A percentile compares a stretch with the other conserved stretches of the same genome.
phyloP scores from a whole-genome alignment of 2,329 filamentous ascomycete species.

The Mollisiaceae sp. region DNA sequence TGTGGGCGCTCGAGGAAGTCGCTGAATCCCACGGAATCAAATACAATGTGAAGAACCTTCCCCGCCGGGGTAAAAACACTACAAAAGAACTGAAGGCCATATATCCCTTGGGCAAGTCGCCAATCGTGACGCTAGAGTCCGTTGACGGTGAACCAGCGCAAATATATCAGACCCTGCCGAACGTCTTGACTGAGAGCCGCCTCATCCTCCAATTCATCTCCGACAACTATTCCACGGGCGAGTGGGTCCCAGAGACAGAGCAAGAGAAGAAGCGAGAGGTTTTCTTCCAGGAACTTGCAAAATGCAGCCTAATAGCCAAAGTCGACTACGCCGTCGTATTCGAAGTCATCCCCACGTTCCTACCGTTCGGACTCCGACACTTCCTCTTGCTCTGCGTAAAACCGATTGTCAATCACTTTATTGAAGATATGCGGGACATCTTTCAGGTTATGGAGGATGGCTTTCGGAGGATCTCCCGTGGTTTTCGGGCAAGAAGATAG shows the following conservation, averaged over 20 bases:
- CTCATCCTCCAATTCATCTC: slow-evolving; percentile 40
- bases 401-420: slow-evolving; percentile 33
- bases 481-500: slow-evolving; percentile 35
- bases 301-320: slow-evolving; percentile 24
- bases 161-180: slow-evolving; percentile 20
- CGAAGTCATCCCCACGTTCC: slow-evolving; percentile 31
- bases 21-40: slow-evolving; percentile 25
- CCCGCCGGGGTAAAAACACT: slow-evolving; percentile 26
- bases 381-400: slow-evolving; percentile 29
- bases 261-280: slow-evolving; percentile 33
- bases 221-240: slow-evolving; percentile 33
- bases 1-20: slow-evolving; percentile 41
- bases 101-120: slow-evolving; percentile 39
- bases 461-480: slow-evolving; percentile 38
- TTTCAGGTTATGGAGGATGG: slow-evolving; percentile 37
- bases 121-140: slow-evolving; percentile 33
- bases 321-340: slow-evolving; percentile 24
- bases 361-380: slow-evolving; percentile 35
- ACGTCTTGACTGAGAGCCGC: slow-evolving; percentile 37
- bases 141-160: slow-evolving; percentile 14
- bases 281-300: slow-evolving; percentile 39
- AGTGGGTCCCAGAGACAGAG: slow-evolving; percentile 30
- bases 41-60: slow-evolving; percentile 37
- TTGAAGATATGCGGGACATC: slow-evolving; percentile 27
- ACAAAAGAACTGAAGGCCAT: slow-evolving; percentile 29